These are phyloP conservation scores for Pluteus cervinus DNA, from an alignment of 768 basidiomycete genomes.

Conservation along the genomic window DNA sequence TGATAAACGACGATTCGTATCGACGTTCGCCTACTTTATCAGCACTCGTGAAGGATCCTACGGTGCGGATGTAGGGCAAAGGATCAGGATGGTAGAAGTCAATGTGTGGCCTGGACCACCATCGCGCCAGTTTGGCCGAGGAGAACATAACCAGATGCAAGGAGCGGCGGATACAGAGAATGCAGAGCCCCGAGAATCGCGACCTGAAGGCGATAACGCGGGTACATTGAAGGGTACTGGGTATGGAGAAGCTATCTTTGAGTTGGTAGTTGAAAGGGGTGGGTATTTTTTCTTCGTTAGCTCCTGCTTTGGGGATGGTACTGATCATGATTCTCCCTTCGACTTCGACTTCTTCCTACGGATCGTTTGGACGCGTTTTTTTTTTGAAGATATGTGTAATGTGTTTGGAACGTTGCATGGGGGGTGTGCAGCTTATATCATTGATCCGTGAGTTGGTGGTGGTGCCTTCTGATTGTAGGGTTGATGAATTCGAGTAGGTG, in stretches of 20 bases:
- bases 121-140: too few relatives aligned
- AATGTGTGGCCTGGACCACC: constrained; percentile 27
- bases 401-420: constrained; percentile 44
- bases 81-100: constrained; percentile 29
- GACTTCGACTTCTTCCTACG: too few relatives aligned
- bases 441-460: constrained; percentile 39
- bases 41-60: constrained; percentile 28
- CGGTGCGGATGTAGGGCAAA: constrained; percentile 30
- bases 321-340: too few relatives aligned
- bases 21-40: constrained; percentile 31
- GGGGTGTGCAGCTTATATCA: constrained; percentile 48
- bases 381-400: constrained; percentile 51
- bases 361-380: too few relatives aligned
- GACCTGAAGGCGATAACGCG: constrained; percentile 3
- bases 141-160: too few relatives aligned
- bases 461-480: neutral
- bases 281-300: too few relatives aligned
- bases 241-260: constrained; percentile 30
- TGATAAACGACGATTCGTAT: constrained; percentile 26
- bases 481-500: constrained; percentile 23
- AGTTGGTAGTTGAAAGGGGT: constrained; percentile 34
- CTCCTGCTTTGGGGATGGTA: too few relatives aligned
- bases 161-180: too few relatives aligned
- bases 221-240: constrained; percentile 2
- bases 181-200: too few relatives aligned